A percentile compares a stretch with the other conserved stretches of the same genome.
Conservation (phyloP, 2,329 filamentous ascomycete genomes). For the Botryotinia narcissicola region DNA sequence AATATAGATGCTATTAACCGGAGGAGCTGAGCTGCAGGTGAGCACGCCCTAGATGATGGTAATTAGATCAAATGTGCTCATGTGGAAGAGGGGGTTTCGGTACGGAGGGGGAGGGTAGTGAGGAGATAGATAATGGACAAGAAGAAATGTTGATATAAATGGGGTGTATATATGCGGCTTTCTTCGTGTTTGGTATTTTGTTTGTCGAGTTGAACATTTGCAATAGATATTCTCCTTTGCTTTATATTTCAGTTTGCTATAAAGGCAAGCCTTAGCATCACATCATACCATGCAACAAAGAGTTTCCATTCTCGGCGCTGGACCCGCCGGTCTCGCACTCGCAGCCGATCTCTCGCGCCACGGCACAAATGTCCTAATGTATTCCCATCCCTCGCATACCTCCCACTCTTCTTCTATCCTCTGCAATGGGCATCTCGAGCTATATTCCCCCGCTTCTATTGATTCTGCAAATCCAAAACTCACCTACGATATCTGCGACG, state of each 20-base stretch:
- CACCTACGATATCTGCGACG: conserved; percentile 19
- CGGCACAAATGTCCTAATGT: conserved; percentile 20
- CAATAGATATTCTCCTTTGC: neutral
- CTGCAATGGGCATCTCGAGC: conserved; percentile 10
- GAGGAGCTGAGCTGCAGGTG: neutral
- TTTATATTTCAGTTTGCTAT: neutral
- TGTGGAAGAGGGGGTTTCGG: neutral
- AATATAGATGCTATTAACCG: neutral
- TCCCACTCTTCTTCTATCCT: conserved; percentile 16
- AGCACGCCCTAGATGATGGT: neutral
- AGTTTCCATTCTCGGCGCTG: conserved; percentile 24
- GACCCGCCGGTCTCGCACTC: conserved; percentile 23
- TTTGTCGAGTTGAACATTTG: neutral
- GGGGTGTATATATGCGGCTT: neutral
- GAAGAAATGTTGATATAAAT: neutral
- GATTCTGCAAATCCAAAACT: neutral
- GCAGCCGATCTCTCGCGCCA: conserved; percentile 22
- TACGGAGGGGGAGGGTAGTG: neutral
- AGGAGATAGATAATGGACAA: neutral
- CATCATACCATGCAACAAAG: conserved; percentile 12
- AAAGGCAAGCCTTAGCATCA: neutral
- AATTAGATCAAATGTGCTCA: neutral
- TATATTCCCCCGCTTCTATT: conserved; percentile 3
- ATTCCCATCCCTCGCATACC: conserved; percentile 22
- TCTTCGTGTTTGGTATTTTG: neutral